Conservation (phyloP, 1,284 basidiomycete species). For the Ganoderma leucocontextum region DNA sequence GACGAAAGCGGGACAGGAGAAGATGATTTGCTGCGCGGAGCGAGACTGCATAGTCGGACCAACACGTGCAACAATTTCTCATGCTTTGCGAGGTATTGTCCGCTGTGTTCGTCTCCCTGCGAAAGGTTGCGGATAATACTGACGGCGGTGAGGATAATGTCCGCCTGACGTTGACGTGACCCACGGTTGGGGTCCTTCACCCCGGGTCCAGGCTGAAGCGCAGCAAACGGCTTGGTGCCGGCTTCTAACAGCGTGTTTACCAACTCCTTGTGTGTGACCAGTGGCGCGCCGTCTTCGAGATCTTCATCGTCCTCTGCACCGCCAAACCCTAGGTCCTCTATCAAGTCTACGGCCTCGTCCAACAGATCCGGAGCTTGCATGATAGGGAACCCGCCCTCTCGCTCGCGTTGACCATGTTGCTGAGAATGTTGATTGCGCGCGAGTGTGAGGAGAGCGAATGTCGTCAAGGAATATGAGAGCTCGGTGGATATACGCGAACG, state of each 20-base stretch:
- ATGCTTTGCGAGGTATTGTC: constrained; percentile 71
- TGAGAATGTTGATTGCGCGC: constrained; percentile 62
- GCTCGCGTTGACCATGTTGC: constrained; percentile 19
- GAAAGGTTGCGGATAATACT: constrained; percentile 92
- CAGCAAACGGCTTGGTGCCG: constrained; percentile 65
- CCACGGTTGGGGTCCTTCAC: constrained; percentile 55
- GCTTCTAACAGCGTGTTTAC: constrained; percentile 65
- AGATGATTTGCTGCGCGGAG: constrained; percentile 48
- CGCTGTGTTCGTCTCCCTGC: constrained; percentile 72
- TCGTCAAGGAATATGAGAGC: constrained; percentile 90
- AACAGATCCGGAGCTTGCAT: constrained; percentile 83
- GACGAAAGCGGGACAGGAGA: constrained; percentile 55
- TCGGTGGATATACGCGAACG: constrained; percentile 87
- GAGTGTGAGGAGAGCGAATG: constrained; percentile 86
- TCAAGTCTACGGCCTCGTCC: constrained; percentile 87
- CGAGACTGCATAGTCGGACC: constrained; percentile 68
- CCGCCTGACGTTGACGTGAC: constrained; percentile 69
- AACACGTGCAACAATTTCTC: constrained; percentile 72
- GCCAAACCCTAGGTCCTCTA: constrained; percentile 85
- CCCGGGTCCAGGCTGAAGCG: constrained; percentile 56
- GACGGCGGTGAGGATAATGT: constrained; percentile 74
- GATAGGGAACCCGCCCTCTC: constrained; percentile 77
- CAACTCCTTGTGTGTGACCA: constrained; percentile 72
- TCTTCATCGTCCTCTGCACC: constrained; percentile 51
- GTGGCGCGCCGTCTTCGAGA: constrained; percentile 44